phyloP scores from a whole-genome alignment of 495 filamentous ascomycete species.

The Penicillium robsamsonii region DNA sequence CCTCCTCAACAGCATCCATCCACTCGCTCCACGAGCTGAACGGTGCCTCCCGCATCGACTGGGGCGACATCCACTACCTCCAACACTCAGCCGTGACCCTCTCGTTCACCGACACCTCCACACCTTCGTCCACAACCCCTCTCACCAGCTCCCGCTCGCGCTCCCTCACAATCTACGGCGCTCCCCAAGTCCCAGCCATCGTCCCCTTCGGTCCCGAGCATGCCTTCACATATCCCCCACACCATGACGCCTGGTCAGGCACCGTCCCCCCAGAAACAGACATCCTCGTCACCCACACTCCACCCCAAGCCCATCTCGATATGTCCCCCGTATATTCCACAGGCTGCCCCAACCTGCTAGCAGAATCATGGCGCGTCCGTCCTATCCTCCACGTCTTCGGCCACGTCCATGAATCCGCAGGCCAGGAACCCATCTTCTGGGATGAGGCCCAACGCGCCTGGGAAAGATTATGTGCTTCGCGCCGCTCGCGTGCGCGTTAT shows the following conservation, averaged over 20 bases:
- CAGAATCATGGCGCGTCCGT: constrained; percentile 74
- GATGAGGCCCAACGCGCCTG: constrained; percentile 71
- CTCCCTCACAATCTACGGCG: constrained; percentile 57
- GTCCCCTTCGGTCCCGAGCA: constrained; percentile 54
- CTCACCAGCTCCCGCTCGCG: constrained; percentile 28
- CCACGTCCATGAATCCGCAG: constrained; percentile 72
- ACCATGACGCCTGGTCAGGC: constrained; percentile 59
- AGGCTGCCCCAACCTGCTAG: constrained; percentile 72
- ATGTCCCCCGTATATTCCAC: constrained; percentile 52
- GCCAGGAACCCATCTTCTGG: constrained; percentile 68
- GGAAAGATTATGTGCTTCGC: constrained; percentile 55
- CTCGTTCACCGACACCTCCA: constrained; percentile 33
- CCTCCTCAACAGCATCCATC: constrained; percentile 43
- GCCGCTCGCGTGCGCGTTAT: constrained; percentile 29
- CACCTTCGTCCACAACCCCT: constrained; percentile 17
- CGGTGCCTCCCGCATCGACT: constrained; percentile 45
- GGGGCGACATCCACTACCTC: constrained; percentile 62
- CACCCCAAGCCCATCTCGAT: constrained; percentile 72
- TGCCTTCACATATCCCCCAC: constrained; percentile 66
- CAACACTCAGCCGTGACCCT: constrained; percentile 58
- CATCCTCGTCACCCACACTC: constrained; percentile 81
- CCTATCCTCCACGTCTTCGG: constrained; percentile 86
- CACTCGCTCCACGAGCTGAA: constrained; percentile 41
- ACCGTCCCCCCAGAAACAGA: constrained; percentile 74
- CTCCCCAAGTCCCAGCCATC: constrained; percentile 61